Conservation (phyloP, 2,329 filamentous ascomycete species). For the Daldinia sp. region DNA sequence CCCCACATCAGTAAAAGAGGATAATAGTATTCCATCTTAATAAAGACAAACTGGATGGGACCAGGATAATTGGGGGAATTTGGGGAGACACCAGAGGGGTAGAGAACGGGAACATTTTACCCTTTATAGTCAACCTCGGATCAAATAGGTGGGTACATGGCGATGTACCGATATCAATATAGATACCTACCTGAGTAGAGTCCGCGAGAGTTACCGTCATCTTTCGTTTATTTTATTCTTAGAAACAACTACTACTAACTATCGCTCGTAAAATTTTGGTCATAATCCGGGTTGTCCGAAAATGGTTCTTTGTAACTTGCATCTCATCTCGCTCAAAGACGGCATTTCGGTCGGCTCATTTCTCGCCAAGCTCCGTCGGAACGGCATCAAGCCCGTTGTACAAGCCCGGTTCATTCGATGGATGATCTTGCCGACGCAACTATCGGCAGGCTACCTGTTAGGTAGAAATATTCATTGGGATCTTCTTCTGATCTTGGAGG, state of each 20-base stretch:
- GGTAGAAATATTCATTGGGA: constrained; percentile 47
- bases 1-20: too few relatives aligned
- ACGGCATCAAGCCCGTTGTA: constrained; percentile 41
- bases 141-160: not conserved
- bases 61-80: not conserved
- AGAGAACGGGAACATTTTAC: not conserved
- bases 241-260: not conserved
- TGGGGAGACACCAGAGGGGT: not conserved
- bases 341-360: constrained; percentile 35
- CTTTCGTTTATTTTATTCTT: not conserved
- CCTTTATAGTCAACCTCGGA: constrained; percentile 1
- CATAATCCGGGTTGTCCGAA: not conserved
- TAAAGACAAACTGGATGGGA: not conserved
- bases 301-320: constrained; percentile 46
- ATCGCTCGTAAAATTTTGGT: not conserved
- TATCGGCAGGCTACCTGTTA: constrained; percentile 42
- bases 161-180: not conserved
- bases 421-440: constrained; percentile 44
- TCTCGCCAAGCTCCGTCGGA: constrained; percentile 40
- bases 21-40: not conserved
- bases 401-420: constrained; percentile 45
- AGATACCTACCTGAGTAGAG: not conserved
- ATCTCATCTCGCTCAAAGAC: constrained; percentile 43
- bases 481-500: constrained; percentile 40
- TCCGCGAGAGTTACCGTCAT: not conserved